A percentile compares a stretch with the other conserved stretches of the same genome.
phyloP scores from a whole-genome alignment of 495 filamentous ascomycete species.

The Penicillium tannophilum region DNA sequence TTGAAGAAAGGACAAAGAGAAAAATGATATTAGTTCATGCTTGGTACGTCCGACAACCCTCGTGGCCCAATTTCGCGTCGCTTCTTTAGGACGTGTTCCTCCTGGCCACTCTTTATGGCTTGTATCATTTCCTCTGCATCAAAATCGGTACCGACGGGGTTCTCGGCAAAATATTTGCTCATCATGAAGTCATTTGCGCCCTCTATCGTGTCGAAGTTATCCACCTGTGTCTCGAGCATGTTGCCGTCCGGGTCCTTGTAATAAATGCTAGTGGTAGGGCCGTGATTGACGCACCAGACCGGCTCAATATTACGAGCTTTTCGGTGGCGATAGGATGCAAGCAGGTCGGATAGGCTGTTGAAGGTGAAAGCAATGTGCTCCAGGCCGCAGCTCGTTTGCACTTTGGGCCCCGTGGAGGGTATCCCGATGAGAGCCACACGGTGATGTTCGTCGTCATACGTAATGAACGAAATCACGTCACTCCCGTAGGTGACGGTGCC shows the following conservation, averaged over 20 bases:
- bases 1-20: no score
- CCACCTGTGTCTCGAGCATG: constrained; percentile 47
- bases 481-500: constrained; percentile 1
- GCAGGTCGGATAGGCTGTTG: constrained; percentile 30
- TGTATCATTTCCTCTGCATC: constrained; percentile 4
- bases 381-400: constrained; percentile 28
- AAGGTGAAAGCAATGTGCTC: constrained; percentile 46
- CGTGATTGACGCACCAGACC: constrained; percentile 48
- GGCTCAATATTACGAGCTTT: constrained; percentile 39
- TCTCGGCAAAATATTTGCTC: not conserved
- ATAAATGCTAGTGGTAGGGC: constrained; percentile 45
- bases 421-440: constrained; percentile 41
- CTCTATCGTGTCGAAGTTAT: constrained; percentile 35
- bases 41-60: no score
- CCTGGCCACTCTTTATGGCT: not conserved
- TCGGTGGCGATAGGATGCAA: constrained; percentile 16
- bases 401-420: constrained; percentile 23
- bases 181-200: constrained; percentile 12
- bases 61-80: constrained; percentile 5
- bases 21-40: no score
- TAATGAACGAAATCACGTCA: constrained; percentile 35
- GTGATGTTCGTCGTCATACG: constrained; percentile 52
- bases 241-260: constrained; percentile 53
- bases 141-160: constrained; percentile 12
- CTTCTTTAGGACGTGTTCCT: constrained; percentile 7